A percentile compares a stretch with the other conserved stretches of the same genome.
Evolutionary conservation across 2,329 filamentous ascomycete genomes (phyloP).

Genomic region (Neofusicoccum sp.): DNA sequence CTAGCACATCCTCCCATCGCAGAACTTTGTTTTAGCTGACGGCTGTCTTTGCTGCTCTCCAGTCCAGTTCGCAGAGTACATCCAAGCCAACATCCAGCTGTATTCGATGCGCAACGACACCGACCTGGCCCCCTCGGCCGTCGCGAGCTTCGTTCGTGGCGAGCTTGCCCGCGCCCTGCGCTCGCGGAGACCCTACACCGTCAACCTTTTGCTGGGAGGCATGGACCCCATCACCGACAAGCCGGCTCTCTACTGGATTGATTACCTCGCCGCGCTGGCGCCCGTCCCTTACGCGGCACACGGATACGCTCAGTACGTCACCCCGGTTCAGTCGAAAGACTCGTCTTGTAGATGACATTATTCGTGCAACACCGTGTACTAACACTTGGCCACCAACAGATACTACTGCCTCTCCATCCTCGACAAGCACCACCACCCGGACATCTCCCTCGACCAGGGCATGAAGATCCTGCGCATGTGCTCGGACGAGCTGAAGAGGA

Average conservation of each 20-base stretch:
- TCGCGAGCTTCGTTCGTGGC: slow-evolving; percentile 89
- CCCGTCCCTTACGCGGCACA: slow-evolving; percentile 93
- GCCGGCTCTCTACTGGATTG: slow-evolving; percentile 93
- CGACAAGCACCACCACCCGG: slow-evolving; percentile 97
- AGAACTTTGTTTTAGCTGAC: slow-evolving; percentile 21
- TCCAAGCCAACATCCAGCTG: slow-evolving; percentile 96
- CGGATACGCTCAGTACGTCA: slow-evolving; percentile 87
- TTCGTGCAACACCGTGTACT: not conserved
- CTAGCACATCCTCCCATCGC: slow-evolving; percentile 19
- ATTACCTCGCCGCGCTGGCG: slow-evolving; percentile 88
- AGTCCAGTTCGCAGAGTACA: slow-evolving; percentile 99
- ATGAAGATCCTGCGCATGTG: slow-evolving; percentile 93
- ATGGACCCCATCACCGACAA: slow-evolving; percentile 89
- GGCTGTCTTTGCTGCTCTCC: slow-evolving; percentile 21
- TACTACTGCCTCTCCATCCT: slow-evolving; percentile 98
- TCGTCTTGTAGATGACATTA: no score
- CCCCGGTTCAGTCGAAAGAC: no score
- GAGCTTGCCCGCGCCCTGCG: slow-evolving; percentile 89
- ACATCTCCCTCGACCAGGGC: slow-evolving; percentile 85
- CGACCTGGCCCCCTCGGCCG: slow-evolving; percentile 83
- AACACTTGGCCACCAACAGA: slow-evolving; percentile 43
- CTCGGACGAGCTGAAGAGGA: slow-evolving; percentile 93
- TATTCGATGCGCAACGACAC: slow-evolving; percentile 98
- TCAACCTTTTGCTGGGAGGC: slow-evolving; percentile 93
- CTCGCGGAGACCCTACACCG: slow-evolving; percentile 91